Evolutionary conservation across 169 alveolate species (phyloP).

Genomic region (Plasmodium gonderi): DNA sequence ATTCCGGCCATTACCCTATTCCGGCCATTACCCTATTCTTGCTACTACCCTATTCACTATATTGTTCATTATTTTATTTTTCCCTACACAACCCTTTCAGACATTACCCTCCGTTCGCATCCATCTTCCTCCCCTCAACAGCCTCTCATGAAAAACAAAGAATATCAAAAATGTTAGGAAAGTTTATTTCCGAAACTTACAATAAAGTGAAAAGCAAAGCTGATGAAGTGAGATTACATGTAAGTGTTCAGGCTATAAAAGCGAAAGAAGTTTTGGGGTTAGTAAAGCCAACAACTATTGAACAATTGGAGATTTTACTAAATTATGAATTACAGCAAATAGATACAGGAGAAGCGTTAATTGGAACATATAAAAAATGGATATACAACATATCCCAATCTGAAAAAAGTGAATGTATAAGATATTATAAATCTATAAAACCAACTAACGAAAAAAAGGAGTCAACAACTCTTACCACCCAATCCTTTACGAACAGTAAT

Average conservation of each 20-base stretch:
- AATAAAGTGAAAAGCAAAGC: conserved; percentile 64
- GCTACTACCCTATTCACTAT: too few species aligned
- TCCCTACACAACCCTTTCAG: too few species aligned
- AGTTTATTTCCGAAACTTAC: conserved; percentile 60
- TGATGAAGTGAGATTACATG: conserved; percentile 63
- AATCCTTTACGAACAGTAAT: background rate
- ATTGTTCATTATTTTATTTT: background rate
- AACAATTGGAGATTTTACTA: conserved; percentile 40
- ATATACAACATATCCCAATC: conserved; percentile 51
- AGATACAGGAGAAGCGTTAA: conserved; percentile 47
- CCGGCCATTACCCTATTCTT: background rate
- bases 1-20: too few species aligned
- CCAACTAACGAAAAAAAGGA: conserved; percentile 7
- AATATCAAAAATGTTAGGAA: conserved; percentile 23
- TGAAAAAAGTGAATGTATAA: conserved; percentile 51
- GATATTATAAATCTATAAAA: conserved; percentile 31
- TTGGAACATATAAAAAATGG: conserved; percentile 64
- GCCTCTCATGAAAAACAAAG: background rate
- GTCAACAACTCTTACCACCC: background rate
- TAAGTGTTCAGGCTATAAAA: conserved; percentile 61
- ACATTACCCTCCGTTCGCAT: too few species aligned
- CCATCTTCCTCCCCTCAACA: background rate
- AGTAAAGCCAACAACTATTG: conserved; percentile 42
- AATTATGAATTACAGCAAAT: conserved; percentile 55
- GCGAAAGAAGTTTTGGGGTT: conserved; percentile 66